These are phyloP conservation scores for Vittaforma corneae DNA, from an alignment of 371 early-diverging fungal genomes.

Conservation along the genomic window DNA sequence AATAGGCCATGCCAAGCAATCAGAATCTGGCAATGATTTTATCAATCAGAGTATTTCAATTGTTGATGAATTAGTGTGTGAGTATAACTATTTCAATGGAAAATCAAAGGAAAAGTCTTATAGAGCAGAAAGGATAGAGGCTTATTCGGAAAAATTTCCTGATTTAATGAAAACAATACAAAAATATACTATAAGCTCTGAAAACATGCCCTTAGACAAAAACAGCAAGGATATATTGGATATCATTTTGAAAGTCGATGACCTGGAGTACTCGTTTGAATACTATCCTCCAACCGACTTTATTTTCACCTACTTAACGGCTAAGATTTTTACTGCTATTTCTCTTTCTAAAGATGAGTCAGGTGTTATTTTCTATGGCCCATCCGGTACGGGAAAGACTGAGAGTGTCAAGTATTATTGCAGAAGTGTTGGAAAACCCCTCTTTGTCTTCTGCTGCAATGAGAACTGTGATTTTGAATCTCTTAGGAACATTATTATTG, in stretches of 20 bases:
- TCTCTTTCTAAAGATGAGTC: background rate
- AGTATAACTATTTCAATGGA: background rate
- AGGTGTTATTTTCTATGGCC: slow-evolving; percentile 57
- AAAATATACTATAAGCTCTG: slow-evolving; percentile 5
- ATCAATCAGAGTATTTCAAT: too few species aligned
- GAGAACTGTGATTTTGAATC: slow-evolving; percentile 96
- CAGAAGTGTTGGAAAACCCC: slow-evolving; percentile 79
- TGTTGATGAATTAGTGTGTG: too few species aligned
- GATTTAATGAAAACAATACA: slow-evolving; percentile 8
- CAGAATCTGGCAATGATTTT: too few species aligned
- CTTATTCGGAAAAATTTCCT: slow-evolving; percentile 5
- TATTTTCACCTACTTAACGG: slow-evolving; percentile 34
- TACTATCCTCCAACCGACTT: slow-evolving; percentile 37
- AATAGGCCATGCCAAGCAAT: too few species aligned
- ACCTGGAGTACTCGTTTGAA: slow-evolving; percentile 12
- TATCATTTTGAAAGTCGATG: slow-evolving; percentile 14
- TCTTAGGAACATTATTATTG: slow-evolving; percentile 94
- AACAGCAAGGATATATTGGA: background rate
- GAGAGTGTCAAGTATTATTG: slow-evolving; percentile 93
- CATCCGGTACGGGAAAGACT: slow-evolving; percentile 81
- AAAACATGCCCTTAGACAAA: slow-evolving; percentile 1
- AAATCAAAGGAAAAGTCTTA: background rate
- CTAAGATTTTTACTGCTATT: slow-evolving; percentile 28
- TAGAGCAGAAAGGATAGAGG: background rate
- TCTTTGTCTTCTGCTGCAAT: slow-evolving; percentile 95